phyloP scores from a whole-genome alignment of 2,329 filamentous ascomycete species.

The Zasmidium angulare region DNA sequence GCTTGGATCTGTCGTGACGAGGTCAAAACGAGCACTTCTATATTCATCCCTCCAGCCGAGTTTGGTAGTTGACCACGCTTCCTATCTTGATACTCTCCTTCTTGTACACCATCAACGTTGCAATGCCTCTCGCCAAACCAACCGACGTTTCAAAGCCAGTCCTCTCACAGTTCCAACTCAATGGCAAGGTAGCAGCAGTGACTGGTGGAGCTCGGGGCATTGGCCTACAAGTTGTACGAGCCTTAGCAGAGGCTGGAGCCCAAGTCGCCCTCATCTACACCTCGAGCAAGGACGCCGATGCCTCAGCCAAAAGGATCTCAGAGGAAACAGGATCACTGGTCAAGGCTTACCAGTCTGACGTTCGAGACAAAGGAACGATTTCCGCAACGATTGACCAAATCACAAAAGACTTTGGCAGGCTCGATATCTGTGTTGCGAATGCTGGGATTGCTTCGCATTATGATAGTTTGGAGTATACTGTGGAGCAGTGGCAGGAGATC shows the following conservation, averaged over 20 bases:
- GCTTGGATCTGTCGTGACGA: conserved; percentile 1
- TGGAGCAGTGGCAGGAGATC: conserved; percentile 51
- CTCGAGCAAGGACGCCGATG: conserved; percentile 62
- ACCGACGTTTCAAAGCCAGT: conserved; percentile 14
- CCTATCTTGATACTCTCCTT: background rate
- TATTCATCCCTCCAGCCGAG: background rate
- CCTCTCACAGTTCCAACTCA: conserved; percentile 65
- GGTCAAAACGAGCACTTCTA: background rate
- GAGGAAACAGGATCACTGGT: conserved; percentile 21
- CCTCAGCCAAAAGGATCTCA: conserved; percentile 15
- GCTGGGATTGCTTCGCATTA: conserved; percentile 76
- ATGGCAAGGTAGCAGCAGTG: conserved; percentile 76
- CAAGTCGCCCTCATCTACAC: conserved; percentile 86
- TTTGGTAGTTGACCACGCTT: background rate
- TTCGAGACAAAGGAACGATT: conserved; percentile 64
- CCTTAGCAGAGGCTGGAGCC: conserved; percentile 80
- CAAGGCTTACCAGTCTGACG: conserved; percentile 69
- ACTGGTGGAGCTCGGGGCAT: conserved; percentile 85
- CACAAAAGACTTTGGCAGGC: conserved; percentile 66
- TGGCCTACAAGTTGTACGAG: conserved; percentile 85
- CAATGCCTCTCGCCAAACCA: conserved; percentile 28
- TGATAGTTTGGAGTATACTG: conserved; percentile 18
- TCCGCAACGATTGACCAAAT: conserved; percentile 70
- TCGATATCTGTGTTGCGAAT: conserved; percentile 86
- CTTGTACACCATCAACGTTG: background rate